These are phyloP conservation scores for Prunus padus DNA, from an alignment of 306 rosid genomes.

Conservation along the genomic window DNA sequence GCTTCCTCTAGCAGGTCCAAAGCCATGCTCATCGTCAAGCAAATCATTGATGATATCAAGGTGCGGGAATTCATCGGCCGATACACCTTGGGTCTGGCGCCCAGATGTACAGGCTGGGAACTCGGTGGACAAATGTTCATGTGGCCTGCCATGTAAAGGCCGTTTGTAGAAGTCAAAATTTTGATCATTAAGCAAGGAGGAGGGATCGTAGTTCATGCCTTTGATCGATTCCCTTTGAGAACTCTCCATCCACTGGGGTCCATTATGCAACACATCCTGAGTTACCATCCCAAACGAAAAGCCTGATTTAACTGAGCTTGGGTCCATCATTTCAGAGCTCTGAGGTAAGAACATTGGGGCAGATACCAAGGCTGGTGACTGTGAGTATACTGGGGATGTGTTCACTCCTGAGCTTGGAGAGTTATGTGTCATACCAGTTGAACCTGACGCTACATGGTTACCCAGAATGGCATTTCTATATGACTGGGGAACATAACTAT, in stretches of 20 bases:
- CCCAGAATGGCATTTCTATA: slow-evolving; percentile 92
- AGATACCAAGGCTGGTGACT: slow-evolving; percentile 61
- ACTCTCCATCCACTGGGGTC: slow-evolving; percentile 66
- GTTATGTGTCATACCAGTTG: slow-evolving; percentile 52
- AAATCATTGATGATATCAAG: slow-evolving; percentile 95
- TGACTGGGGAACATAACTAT: slow-evolving; percentile 75
- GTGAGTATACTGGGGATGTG: slow-evolving; percentile 56
- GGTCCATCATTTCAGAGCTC: slow-evolving; percentile 62
- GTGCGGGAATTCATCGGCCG: slow-evolving; percentile 90
- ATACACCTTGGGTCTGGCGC: slow-evolving; percentile 63
- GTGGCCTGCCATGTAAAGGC: slow-evolving; percentile 48
- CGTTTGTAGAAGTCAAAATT: slow-evolving; percentile 51
- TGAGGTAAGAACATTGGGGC: slow-evolving; percentile 57
- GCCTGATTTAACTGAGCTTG: slow-evolving; percentile 45
- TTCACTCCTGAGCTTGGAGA: slow-evolving; percentile 51
- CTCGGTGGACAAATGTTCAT: slow-evolving; percentile 44
- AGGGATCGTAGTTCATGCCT: slow-evolving; percentile 47
- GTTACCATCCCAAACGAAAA: slow-evolving; percentile 50
- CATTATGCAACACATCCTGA: slow-evolving; percentile 58
- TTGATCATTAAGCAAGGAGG: slow-evolving; percentile 53
- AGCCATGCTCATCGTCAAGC: slow-evolving; percentile 75
- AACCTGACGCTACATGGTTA: slow-evolving; percentile 53
- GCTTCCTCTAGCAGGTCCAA: slow-evolving; percentile 38
- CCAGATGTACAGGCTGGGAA: slow-evolving; percentile 63
- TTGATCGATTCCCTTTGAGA: slow-evolving; percentile 57